Conservation (phyloP, 805 yeast species). For the Suhomyces sp. region DNA sequence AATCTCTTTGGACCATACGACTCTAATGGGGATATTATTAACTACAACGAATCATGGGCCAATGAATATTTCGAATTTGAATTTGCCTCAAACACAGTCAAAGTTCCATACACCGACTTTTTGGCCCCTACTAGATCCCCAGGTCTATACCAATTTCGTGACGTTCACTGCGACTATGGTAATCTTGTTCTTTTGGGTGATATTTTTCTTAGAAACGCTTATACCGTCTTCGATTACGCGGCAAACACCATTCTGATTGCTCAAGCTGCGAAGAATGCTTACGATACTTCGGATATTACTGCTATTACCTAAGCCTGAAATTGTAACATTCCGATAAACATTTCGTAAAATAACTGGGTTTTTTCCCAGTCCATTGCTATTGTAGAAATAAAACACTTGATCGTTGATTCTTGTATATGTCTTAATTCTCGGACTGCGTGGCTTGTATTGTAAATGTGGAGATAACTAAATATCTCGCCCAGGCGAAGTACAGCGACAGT, state of each 20-base stretch:
- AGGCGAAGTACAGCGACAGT: not conserved
- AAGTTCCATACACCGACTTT: conserved; percentile 2
- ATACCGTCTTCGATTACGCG: not conserved
- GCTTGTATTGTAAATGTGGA: not conserved
- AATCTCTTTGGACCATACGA: not conserved
- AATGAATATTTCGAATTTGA: not conserved
- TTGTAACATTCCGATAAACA: too few relatives aligned
- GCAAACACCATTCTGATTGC: not conserved
- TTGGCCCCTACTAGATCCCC: not conserved
- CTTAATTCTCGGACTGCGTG: too few relatives aligned
- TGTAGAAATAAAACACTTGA: too few relatives aligned
- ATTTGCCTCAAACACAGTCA: not conserved
- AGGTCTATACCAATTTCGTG: too few relatives aligned
- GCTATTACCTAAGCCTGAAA: not conserved
- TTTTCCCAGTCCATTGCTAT: too few relatives aligned
- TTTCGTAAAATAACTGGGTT: too few relatives aligned
- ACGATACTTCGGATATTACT: not conserved
- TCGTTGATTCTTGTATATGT: too few relatives aligned
- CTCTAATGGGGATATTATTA: not conserved
- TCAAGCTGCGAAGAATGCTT: not conserved
- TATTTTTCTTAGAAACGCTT: not conserved
- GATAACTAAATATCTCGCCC: not conserved
- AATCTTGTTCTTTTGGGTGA: not conserved
- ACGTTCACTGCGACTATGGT: too few relatives aligned
- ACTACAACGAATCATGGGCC: not conserved